Evolutionary conservation across 768 basidiomycete species (phyloP).

Genomic region (Hydnum rufescens): DNA sequence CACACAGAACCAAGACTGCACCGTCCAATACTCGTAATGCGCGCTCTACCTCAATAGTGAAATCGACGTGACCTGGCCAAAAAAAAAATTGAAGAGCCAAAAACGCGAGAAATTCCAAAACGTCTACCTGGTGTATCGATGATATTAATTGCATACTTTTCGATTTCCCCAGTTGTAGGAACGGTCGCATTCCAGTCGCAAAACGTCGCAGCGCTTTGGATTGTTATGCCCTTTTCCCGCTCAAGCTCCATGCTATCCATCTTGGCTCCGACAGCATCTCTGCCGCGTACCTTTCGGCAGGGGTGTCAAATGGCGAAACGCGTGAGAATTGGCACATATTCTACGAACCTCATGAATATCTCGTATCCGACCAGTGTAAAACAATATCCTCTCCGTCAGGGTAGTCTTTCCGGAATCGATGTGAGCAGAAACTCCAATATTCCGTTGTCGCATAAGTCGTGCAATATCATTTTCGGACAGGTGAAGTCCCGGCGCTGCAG

Average conservation of each 20-base stretch:
- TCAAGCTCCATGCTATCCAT: slow-evolving; percentile 99
- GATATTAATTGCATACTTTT: slow-evolving; percentile 89
- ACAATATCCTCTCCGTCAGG: slow-evolving; percentile 85
- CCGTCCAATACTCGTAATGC: slow-evolving; percentile 93
- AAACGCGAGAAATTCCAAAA: neutral
- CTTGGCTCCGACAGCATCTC: slow-evolving; percentile 93
- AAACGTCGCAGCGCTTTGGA: slow-evolving; percentile 96
- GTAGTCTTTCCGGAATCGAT: slow-evolving; percentile 98
- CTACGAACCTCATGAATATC: slow-evolving; percentile 84
- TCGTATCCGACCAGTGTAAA: slow-evolving; percentile 86
- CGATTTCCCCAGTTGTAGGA: slow-evolving; percentile 37
- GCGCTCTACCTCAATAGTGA: slow-evolving; percentile 97
- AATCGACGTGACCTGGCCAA: slow-evolving; percentile 81
- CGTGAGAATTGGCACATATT: neutral
- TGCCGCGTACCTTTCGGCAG: slow-evolving; percentile 53
- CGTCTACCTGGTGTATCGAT: slow-evolving; percentile 83
- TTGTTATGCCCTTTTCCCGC: slow-evolving; percentile 97
- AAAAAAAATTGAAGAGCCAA: neutral
- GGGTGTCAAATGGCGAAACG: neutral
- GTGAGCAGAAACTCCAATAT: slow-evolving; percentile 91
- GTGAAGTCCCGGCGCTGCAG: neutral
- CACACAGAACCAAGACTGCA: slow-evolving; percentile 88
- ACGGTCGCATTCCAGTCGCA: slow-evolving; percentile 80
- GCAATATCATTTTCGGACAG: slow-evolving; percentile 39
- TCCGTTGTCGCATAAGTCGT: slow-evolving; percentile 60